Base-by-base conservation (phyloP, 345 rosid species). In the Salix viminalis region DNA sequence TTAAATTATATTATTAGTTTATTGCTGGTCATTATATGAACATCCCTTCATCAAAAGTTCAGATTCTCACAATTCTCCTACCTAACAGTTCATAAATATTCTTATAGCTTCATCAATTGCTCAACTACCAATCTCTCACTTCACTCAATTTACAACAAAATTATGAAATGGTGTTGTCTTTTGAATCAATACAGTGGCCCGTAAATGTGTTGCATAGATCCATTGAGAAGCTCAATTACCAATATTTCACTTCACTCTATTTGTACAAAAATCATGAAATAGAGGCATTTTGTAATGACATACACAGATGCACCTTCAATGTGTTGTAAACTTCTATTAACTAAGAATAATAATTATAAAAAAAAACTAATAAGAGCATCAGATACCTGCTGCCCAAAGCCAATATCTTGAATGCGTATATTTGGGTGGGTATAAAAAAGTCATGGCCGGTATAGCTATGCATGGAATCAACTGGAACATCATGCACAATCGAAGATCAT, bases 401-500 rank as follows among this genome's bases (percentile, higher is more conserved):
- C 97, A 93, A 80, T 84, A 90, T 61, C 84, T 79, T 61, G 98
- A 93, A 78, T 91, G 94, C 32, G 91, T 86, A 77, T 93, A 93
- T 54, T 88, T 89, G 66, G 98, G 85, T 14, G 91, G 94, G 79
- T 84, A 89, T 72, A 91, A 79, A 74, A 86, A 75, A 15, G 90
- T 34, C 90, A 90, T 76, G 80, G 82, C 71, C 16, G 98, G 97
- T 75, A 93, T 89, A 21, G 72, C 92, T 73, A 88, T 23, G 81
- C 90, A 89, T 14, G 94, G 93, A 80, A 91, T 87, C 89, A 90
- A 80, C 89, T 90, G 94, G 92, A 89, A 91, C 88, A 87, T 86
- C 89, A 91, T 84, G 91, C 97, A 91, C 82, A 91, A 85, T 80
- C 91, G 90, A 84, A 93, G 91, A 87, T 93, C 98, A 79, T 90